Base-by-base conservation (phyloP, 257 asterid genomes). In the Ehretia macrophylla region DNA sequence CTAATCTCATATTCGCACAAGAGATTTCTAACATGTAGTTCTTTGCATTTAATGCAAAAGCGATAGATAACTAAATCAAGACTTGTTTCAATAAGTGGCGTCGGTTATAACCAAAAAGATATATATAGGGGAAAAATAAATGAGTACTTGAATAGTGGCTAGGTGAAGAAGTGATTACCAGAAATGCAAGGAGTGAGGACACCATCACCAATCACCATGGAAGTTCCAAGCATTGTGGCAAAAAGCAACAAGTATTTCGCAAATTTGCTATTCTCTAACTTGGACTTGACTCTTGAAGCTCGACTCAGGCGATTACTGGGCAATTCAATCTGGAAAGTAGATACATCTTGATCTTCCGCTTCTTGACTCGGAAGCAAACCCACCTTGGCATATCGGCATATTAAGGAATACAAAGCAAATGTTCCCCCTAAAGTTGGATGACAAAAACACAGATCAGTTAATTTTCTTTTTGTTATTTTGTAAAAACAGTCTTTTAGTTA, bases 161-260 rank as follows among this genome's bases (percentile, higher is more conserved):
- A 0, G 19, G 10, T 37, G 14, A 10, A 18, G 38, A 45, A 52
- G 17, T 50, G 6, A 11, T 0, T 19, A 70, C 94, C 95, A 66
- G 96, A 88, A 56, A 88, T 88, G 69, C 81, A 79, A 8, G 96
- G 96, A 21, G 96, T 88, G 4, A 88, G 81, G 55, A 88, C 82
- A 5, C 95, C 94, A 45, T 87, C 96, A 0, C 96, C 96, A 14
- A 88, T 88, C 16, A 85, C 96, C 95, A 88, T 85, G 2, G 95
- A 81, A 17, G 95, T 88, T 35, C 96, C 95, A 4, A 88, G 84
- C 48, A 85, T 81, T 22, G 96, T 62, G 18, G 69, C 76, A 5
- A 83, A 78, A 32, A 88, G 78, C 8, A 88, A 83, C 19, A 85
- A 12, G 18, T 74, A 14, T 71, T 81, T 84, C 5, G 86, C 80